phyloP scores from a whole-genome alignment of 805 yeast genomes.

The Candida schatavii region DNA sequence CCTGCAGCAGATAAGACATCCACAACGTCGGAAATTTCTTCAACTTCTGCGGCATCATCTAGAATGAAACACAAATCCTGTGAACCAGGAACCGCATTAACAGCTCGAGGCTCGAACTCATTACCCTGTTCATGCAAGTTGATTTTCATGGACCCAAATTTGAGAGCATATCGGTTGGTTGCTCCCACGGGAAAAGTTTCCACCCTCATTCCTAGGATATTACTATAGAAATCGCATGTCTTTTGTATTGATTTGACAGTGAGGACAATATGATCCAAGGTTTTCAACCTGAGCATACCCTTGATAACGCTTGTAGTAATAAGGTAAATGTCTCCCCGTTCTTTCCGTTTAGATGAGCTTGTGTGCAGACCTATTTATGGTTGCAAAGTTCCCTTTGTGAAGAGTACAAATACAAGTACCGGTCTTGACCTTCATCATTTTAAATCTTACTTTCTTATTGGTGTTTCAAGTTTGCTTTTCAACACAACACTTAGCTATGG shows the following conservation, averaged over 20 bases:
- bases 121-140: conserved; percentile 8
- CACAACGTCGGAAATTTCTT: conserved; percentile 3
- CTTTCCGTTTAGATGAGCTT: no score
- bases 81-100: conserved; percentile 6
- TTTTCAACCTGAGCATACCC: conserved; percentile 5
- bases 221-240: conserved; percentile 6
- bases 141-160: conserved; percentile 7
- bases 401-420: no score
- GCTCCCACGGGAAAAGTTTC: conserved; percentile 4
- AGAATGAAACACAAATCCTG: conserved; percentile 9
- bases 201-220: conserved; percentile 4
- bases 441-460: no score
- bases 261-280: conserved; percentile 9
- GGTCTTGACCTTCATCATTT: no score
- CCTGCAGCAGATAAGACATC: background rate
- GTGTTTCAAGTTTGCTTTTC: no score
- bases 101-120: conserved; percentile 8
- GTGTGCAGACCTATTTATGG: no score
- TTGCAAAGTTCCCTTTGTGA: no score
- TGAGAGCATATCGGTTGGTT: conserved; percentile 7
- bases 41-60: conserved; percentile 2
- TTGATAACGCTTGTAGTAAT: no score
- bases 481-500: no score
- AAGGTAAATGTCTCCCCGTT: no score
- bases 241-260: conserved; percentile 7